Base-by-base conservation (phyloP, 1,284 basidiomycete genomes). In the Ustilago xerochloae region DNA sequence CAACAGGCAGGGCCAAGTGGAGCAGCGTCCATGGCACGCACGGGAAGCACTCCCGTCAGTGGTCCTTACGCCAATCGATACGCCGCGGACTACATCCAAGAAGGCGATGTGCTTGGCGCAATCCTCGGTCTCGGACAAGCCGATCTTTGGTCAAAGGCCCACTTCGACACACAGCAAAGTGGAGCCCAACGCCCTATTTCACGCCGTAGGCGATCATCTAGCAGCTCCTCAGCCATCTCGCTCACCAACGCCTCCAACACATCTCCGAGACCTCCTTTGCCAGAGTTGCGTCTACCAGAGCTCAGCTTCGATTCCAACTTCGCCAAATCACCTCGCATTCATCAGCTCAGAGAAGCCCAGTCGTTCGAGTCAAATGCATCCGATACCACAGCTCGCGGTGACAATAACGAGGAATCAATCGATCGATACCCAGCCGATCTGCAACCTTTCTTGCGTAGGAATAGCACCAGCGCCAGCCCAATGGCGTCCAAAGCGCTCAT, bases 61-160 rank as follows among this genome's bases (percentile, higher is more conserved):
- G 72, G 72, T 24, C 41, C 60, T 5, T 35, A 70, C 32, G 68
- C 73, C 32, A 63, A 61, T 20, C 67, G 68, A 12, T 36, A 52
- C 15, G 47, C 39, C 7, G 26, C 50, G 10, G 63, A 63, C 22
- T 38, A 72, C 28, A 66, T 81, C 22, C 55, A 79, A 24, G 69
- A 75, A 24, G 79, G 79, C 18, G 79, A 81, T 29, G 78, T 81
- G 20, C 67, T 81, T 12, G 78, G 79, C 6, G 79, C 79, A 18
- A 67, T 81, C 13, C 70, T 81, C n/a, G 78, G 75, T n/a, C 61
- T 80, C 16, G 50, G 73, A 13, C 57, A 75, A 38, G 56, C 53
- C 10, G 73, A 74, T 22, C 22, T 65, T 13, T 64, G 65, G 71
- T 29, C 61, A 15, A 63, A 52, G 26, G 26, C 47, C 22, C 54